Evolutionary conservation across 306 rosid species (phyloP), one percentile per base, ranked within the genome.

Genomic region (Prunus padus): DNA sequence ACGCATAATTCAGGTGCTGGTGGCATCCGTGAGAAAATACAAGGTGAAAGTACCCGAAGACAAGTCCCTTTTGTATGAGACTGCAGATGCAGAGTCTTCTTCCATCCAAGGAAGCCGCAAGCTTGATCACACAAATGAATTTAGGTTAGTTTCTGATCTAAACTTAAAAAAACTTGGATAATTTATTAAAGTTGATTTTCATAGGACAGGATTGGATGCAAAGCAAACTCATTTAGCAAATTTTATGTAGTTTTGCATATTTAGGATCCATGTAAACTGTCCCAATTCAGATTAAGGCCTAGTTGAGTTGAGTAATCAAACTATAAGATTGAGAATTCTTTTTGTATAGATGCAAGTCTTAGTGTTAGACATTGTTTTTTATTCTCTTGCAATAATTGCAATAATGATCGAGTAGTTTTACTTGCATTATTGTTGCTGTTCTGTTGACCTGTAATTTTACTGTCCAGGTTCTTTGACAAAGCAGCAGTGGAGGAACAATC

Each of bases 401-500:
- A 3, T 55, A 20, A 25, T 55, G 61, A 5, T 55, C 12, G 13
- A 11, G 64, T 2, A 25, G 64, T 74, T 59, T 64, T 49, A 51
- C 54, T 23, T 59, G 40, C 54, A 1, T 40, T 42, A 55, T 40
- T 22, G 40, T 33, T 71, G 22, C 40, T 44, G 49, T n/a, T 73
- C 13, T 42, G 15, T 25, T 42, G 56, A 16, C 33, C 28, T 74
- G 45, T 56, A 56, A 23, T 2, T 82, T 47, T 72, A 19, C 72
- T 71, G 47, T 22, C 65, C 80, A 95, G 97, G 18, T 95, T 87
- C 83, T 89, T 95, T 46, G 98, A 95, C 96, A 92, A 90, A 81
- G 98, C 98, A 10, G 97, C 98, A 3, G 92, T 95, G 71, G 55
- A 42, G 47, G 81, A 10, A 69, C 72, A 72, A 67, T 10, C 74